These are phyloP conservation scores for Tylopilus felleus DNA, from an alignment of 768 basidiomycete genomes.

Conservation along the genomic window DNA sequence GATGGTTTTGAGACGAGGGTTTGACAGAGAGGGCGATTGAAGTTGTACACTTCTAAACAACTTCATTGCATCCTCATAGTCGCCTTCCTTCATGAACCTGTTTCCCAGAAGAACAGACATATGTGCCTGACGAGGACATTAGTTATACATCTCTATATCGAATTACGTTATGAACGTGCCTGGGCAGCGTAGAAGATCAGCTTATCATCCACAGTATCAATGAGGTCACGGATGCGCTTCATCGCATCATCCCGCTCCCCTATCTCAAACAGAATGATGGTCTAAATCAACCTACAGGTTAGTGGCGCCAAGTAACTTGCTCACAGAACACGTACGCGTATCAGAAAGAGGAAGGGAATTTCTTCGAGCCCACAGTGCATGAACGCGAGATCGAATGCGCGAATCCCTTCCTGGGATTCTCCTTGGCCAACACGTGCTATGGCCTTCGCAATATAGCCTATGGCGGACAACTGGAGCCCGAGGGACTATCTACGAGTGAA, in stretches of 20 bases:
- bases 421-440: conserved; percentile 14
- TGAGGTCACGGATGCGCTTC: conserved; percentile 9
- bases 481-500: conserved; percentile 9
- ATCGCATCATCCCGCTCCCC: conserved; percentile 15
- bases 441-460: conserved; percentile 16
- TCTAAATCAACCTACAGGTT: background rate
- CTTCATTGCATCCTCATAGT: conserved; percentile 12
- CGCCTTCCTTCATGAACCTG: conserved; percentile 1
- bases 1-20: conserved; percentile 6
- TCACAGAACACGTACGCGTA: conserved; percentile 8
- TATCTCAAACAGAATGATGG: conserved; percentile 7
- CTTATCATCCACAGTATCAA: conserved; percentile 11
- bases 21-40: background rate
- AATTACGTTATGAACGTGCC: background rate
- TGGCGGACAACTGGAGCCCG: conserved; percentile 3
- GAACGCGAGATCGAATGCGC: conserved; percentile 16
- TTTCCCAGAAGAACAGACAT: conserved; percentile 14
- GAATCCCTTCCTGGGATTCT: conserved; percentile 6
- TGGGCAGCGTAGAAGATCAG: conserved; percentile 2
- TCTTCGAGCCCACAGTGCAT: conserved; percentile 6
- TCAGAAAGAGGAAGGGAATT: conserved; percentile 9
- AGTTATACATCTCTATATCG: background rate
- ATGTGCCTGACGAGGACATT: conserved; percentile 8
- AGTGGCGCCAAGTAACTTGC: background rate
- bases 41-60: conserved; percentile 6